phyloP scores from a whole-genome alignment of 768 basidiomycete genomes.

The Lentinula boryana region DNA sequence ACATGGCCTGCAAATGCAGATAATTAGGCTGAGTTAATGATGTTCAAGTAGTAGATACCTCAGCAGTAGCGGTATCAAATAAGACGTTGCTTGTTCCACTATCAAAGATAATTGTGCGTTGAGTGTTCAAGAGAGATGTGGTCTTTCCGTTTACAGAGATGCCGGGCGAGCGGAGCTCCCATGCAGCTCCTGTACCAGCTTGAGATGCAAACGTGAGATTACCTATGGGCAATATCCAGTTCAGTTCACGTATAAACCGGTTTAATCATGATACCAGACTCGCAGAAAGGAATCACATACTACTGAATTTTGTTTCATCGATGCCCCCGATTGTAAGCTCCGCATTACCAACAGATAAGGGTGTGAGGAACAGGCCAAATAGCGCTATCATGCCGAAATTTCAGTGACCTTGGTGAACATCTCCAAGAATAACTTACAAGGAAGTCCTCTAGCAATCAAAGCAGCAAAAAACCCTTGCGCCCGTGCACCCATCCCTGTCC shows the following conservation, averaged over 20 bases:
- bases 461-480: conserved; percentile 46
- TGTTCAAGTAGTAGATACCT: conserved; percentile 22
- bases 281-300: conserved; percentile 15
- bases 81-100: conserved; percentile 53
- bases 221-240: conserved; percentile 18
- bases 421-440: conserved; percentile 28
- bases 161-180: conserved; percentile 39
- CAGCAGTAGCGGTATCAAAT: conserved; percentile 41
- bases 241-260: neutral
- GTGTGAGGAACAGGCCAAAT: conserved; percentile 48
- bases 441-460: conserved; percentile 41
- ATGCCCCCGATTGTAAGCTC: conserved; percentile 51
- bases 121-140: conserved; percentile 30
- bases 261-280: neutral
- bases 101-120: conserved; percentile 48
- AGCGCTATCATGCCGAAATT: conserved; percentile 25
- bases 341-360: conserved; percentile 38
- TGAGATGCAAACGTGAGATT: conserved; percentile 36
- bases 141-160: conserved; percentile 51
- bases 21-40: neutral
- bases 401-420: neutral
- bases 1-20: conserved; percentile 34
- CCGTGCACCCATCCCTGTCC: conserved; percentile 41
- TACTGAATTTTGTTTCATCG: conserved; percentile 45
- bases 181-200: conserved; percentile 28